A percentile compares a stretch with the other conserved stretches of the same genome.
Conservation (phyloP, 805 yeast species). For the Lipomyces starkeyi region DNA sequence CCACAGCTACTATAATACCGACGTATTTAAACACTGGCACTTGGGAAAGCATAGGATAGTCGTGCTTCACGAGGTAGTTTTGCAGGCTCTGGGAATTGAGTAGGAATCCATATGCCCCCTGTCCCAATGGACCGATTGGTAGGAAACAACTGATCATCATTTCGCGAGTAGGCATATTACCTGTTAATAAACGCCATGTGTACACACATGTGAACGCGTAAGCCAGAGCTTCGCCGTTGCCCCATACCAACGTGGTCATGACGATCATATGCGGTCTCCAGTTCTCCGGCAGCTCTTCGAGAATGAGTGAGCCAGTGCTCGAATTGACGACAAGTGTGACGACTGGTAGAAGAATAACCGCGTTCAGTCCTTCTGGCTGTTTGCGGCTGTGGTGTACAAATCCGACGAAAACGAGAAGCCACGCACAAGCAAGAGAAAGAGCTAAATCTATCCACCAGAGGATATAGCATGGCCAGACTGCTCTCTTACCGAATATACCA, state of each 20-base stretch:
- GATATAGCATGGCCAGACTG: constrained; percentile 60
- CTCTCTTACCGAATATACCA: constrained; percentile 50
- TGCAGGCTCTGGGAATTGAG: constrained; percentile 56
- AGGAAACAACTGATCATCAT: constrained; percentile 65
- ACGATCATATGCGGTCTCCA: constrained; percentile 60
- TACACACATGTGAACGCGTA: constrained; percentile 61
- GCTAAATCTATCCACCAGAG: constrained; percentile 77
- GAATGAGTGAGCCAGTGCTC: constrained; percentile 68
- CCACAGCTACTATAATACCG: constrained; percentile 53
- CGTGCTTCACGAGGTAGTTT: constrained; percentile 37
- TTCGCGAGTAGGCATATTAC: constrained; percentile 56
- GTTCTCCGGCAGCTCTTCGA: constrained; percentile 51
- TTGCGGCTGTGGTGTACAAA: constrained; percentile 49
- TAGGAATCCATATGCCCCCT: constrained; percentile 74
- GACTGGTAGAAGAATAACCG: constrained; percentile 72
- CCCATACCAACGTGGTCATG: constrained; percentile 66
- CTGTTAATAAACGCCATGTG: constrained; percentile 63
- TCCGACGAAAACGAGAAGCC: constrained; percentile 64
- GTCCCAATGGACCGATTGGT: constrained; percentile 86
- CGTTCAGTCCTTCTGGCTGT: constrained; percentile 54
- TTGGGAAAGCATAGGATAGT: constrained; percentile 42
- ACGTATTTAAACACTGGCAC: constrained; percentile 43
- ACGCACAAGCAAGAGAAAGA: constrained; percentile 62
- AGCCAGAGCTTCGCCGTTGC: constrained; percentile 69
- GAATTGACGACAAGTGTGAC: constrained; percentile 80